A percentile compares a stretch with the other conserved stretches of the same genome.
Conservation (phyloP, 1,284 basidiomycete species). For the Meripilus lineatus region DNA sequence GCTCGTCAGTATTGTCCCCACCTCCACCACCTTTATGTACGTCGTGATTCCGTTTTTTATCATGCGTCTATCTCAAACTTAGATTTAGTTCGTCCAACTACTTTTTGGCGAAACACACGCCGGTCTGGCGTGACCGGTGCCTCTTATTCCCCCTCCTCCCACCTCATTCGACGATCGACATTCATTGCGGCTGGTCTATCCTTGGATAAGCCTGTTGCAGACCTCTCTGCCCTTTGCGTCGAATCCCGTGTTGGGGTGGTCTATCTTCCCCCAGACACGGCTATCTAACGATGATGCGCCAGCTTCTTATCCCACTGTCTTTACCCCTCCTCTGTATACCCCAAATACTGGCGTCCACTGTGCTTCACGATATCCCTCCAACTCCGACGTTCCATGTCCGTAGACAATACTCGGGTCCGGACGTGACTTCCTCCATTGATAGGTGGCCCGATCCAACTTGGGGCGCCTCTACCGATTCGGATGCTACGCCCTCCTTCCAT, state of each 20-base stretch:
- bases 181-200: slow-evolving; percentile 67
- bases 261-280: slow-evolving; percentile 30
- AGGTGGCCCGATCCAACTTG: slow-evolving; percentile 29
- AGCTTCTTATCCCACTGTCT: no score
- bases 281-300: slow-evolving; percentile 4
- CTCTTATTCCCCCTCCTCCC: slow-evolving; percentile 62
- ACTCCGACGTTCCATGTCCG: no score
- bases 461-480: no score
- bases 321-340: no score
- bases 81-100: slow-evolving; percentile 55
- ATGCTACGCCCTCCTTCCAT: no score
- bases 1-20: slow-evolving; percentile 26
- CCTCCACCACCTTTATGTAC: slow-evolving; percentile 61
- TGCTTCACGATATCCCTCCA: no score
- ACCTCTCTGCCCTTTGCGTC: slow-evolving; percentile 62
- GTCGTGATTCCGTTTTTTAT: slow-evolving; percentile 24
- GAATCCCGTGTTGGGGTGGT: slow-evolving; percentile 49
- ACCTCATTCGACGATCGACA: slow-evolving; percentile 65
- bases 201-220: slow-evolving; percentile 55
- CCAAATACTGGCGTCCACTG: no score
- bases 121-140: slow-evolving; percentile 61
- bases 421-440: slow-evolving; percentile 18
- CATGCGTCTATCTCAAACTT: slow-evolving; percentile 12
- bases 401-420: background rate
- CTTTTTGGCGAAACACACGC: slow-evolving; percentile 66